Evolutionary conservation across 192 early-diverging fungal species (phyloP), one percentile per base, ranked within the genome.

Genomic region (Anaeromyces robustus): DNA sequence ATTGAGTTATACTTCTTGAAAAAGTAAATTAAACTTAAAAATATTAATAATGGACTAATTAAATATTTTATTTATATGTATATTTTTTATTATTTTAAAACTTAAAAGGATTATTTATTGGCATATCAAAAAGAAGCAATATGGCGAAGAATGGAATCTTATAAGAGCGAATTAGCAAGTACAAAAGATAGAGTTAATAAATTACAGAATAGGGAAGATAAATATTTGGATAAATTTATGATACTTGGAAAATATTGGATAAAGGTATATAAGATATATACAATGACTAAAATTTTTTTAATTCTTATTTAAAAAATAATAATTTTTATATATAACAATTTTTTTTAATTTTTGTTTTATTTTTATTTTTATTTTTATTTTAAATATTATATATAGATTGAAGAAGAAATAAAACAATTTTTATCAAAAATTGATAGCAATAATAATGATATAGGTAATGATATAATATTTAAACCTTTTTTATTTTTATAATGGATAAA

Each of bases 91-190:
- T 41, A 41, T 16, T 13, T 52, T 22, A 22, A 22, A 22, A 22
- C 2, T 4, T 22, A 22, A n/a, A 68, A 68, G 52, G 52, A 68
- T 68, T 68, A 68, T 68, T n/a, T 68, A 68, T n/a, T 68, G 11
- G 52, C 79, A 52, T 92, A 90, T 80, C 90, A 91, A 84, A 92
- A 92, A 80, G 90, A 92, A 16, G 90, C 90, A 41, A 92, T 92
- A 68, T 92, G 88, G 87, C 83, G 90, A 29, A 89, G 91, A 78
- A 90, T 91, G 82, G 87, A 88, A 87, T 89, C 90, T 77, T 92
- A 92, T 82, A 91, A 89, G 83, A 85, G 90, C 28, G 87, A 91
- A 78, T 82, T 84, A n/a, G 79, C 78, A 29, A 82, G 86, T 32
- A 85, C 89, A 28, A 80, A 89, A n/a, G 84, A 84, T 59, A 85